Evolutionary conservation across 1,284 basidiomycete species (phyloP).

Genomic region (Marasmius fiardii): DNA sequence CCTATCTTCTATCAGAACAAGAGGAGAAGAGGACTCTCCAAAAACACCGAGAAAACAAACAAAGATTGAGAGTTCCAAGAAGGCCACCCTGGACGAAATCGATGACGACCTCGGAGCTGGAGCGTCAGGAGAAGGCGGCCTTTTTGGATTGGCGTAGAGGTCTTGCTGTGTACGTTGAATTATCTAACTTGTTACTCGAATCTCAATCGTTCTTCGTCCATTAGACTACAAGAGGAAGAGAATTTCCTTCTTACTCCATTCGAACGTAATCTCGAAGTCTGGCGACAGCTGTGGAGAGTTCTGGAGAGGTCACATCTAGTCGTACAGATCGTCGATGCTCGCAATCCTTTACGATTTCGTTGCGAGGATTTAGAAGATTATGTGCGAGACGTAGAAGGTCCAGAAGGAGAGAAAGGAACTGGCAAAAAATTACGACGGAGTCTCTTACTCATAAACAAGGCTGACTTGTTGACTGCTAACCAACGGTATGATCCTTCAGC

Average conservation of each 20-base stretch:
- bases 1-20: conserved; percentile 81
- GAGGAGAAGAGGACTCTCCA: conserved; percentile 77
- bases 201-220: conserved; percentile 6
- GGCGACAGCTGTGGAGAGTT: conserved; percentile 95
- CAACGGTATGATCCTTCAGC: conserved; percentile 69
- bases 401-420: conserved; percentile 74
- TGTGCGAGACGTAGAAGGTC: conserved; percentile 74
- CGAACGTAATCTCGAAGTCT: conserved; percentile 94
- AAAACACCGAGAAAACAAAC: conserved; percentile 73
- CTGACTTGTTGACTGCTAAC: conserved; percentile 85
- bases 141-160: conserved; percentile 92
- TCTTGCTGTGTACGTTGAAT: conserved; percentile 70
- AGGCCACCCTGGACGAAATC: conserved; percentile 82
- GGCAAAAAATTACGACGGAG: conserved; percentile 73
- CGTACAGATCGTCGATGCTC: conserved; percentile 94
- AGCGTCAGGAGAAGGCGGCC: conserved; percentile 82
- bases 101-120: conserved; percentile 76
- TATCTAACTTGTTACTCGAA: conserved; percentile 1
- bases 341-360: conserved; percentile 88
- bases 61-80: conserved; percentile 79
- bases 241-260: conserved; percentile 89
- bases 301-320: conserved; percentile 91
- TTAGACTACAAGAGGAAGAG: conserved; percentile 75
- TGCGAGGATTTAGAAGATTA: conserved; percentile 92
- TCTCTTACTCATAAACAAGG: conserved; percentile 93